Base-by-base conservation (phyloP, 2,329 filamentous ascomycete genomes). In the Camillea tinctor region DNA sequence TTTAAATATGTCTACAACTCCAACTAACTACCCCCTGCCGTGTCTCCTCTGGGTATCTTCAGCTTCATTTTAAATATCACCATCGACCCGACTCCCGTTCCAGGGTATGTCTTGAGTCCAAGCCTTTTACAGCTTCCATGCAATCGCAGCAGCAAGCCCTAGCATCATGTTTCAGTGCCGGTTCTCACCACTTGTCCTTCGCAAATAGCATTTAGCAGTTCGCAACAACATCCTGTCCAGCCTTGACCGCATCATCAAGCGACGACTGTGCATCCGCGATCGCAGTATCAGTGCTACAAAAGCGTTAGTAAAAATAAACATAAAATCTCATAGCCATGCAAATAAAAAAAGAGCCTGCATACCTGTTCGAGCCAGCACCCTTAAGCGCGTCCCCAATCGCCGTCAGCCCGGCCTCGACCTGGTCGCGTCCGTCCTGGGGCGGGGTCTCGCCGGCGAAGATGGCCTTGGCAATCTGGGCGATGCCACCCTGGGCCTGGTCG, bases 161-260 rank as follows among this genome's bases (percentile, higher is more conserved):
- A 26, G 24, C 24, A 26, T 8, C 24, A 26, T 26, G 24, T 26
- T 26, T 26, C 24, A 8, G 8, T 26, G 8, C 8, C 24, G 24
- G 64, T 13, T 40, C 3, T 8, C 7, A 3, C 36, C 36, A 5
- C 15, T 40, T 40, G 3, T 17, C 9, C 36, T 3, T 8, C 36
- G 15, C 15, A 40, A 40, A 26, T 8, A 26, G 4, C 9, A 13
- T 40, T 26, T 55, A 62, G 26, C 60, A 62, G 19, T 62, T 54
- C 4, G 54, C 54, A 40, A 62, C 54, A 13, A 62, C 60, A 22
- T 60, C 58, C 23, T 62, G 40, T 1, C 60, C 60, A 30, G 60
- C 60, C 7, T 55, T 20, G 6, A 57, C 50, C 3, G 60, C 60
- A 23, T 62, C 52, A 1, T 48, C 51, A 15, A 62, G 55, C 3